Conservation (phyloP, 1,284 basidiomycete genomes). For the Leccinum pseudoinsigne region DNA sequence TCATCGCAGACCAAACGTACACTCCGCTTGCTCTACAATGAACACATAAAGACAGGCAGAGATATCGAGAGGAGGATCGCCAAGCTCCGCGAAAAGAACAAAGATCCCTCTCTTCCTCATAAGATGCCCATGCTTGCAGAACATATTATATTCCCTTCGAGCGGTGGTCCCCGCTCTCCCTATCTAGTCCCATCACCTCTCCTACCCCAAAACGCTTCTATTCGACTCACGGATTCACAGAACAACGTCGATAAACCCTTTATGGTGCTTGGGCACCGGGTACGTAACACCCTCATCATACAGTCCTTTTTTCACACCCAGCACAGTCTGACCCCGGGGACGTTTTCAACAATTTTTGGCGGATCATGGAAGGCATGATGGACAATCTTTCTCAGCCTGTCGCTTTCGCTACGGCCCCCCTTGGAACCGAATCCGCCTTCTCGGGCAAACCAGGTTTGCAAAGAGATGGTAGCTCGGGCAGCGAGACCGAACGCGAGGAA, state of each 20-base stretch:
- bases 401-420: constrained; percentile 79
- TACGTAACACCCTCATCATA: constrained; percentile 24
- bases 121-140: too few relatives aligned
- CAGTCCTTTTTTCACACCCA: constrained; percentile 1
- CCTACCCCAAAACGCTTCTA: constrained; percentile 31
- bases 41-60: constrained; percentile 65
- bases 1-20: constrained; percentile 69
- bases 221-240: constrained; percentile 63
- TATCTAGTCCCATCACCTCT: constrained; percentile 13
- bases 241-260: constrained; percentile 81
- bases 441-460: constrained; percentile 29
- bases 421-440: constrained; percentile 44
- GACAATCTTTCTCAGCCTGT: constrained; percentile 81
- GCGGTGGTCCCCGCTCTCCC: constrained; percentile 28
- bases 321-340: constrained; percentile 71
- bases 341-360: neutral
- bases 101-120: too few relatives aligned
- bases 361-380: constrained; percentile 65
- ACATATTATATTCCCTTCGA: constrained; percentile 31
- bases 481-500: constrained; percentile 67
- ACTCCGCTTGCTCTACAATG: constrained; percentile 67
- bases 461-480: constrained; percentile 53
- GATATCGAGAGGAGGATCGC: constrained; percentile 70
- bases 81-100: too few relatives aligned
- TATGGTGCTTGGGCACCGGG: constrained; percentile 74